These are phyloP conservation scores for Ceratobasidium sp. DNA, from an alignment of 1,284 basidiomycete genomes.

Conservation along the genomic window DNA sequence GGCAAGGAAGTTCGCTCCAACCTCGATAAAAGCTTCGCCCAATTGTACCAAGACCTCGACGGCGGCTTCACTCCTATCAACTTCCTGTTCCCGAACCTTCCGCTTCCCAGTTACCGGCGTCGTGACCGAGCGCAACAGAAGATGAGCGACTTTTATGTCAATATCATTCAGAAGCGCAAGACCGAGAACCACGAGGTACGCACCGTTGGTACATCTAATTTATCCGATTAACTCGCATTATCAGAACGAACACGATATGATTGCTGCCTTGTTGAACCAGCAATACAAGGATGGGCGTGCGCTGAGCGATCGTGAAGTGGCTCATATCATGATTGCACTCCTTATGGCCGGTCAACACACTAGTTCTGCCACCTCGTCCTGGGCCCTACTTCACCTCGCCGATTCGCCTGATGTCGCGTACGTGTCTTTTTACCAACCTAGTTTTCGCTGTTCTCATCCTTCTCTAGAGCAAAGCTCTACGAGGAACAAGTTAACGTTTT, in stretches of 20 bases:
- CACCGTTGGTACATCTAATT: conserved; percentile 10
- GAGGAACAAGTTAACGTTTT: conserved; percentile 89
- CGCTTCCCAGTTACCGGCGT: conserved; percentile 85
- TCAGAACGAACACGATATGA: conserved; percentile 88
- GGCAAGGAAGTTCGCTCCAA: conserved; percentile 85
- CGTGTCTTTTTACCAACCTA: conserved; percentile 46
- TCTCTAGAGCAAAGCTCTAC: conserved; percentile 75
- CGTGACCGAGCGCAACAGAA: conserved; percentile 91
- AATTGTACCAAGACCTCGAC: conserved; percentile 89
- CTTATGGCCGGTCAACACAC: conserved; percentile 99
- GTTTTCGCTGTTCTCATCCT: not conserved
- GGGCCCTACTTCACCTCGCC: conserved; percentile 94
- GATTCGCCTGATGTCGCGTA: conserved; percentile 76
- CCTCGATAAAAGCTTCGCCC: conserved; percentile 85
- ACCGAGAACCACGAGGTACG: conserved; percentile 57
- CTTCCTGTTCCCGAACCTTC: conserved; percentile 94
- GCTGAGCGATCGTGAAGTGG: conserved; percentile 89
- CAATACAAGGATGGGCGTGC: conserved; percentile 88
- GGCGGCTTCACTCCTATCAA: conserved; percentile 91
- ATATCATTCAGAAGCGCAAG: conserved; percentile 83
- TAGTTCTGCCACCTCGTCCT: conserved; percentile 88
- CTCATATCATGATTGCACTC: conserved; percentile 95
- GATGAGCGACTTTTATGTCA: conserved; percentile 93
- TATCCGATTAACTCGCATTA: not conserved
- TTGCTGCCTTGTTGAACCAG: conserved; percentile 77